A percentile compares a stretch with the other conserved stretches of the same genome.
These are phyloP conservation scores for Trypethelium eluteriae DNA, from an alignment of 495 filamentous ascomycete species.

Conservation along the genomic window DNA sequence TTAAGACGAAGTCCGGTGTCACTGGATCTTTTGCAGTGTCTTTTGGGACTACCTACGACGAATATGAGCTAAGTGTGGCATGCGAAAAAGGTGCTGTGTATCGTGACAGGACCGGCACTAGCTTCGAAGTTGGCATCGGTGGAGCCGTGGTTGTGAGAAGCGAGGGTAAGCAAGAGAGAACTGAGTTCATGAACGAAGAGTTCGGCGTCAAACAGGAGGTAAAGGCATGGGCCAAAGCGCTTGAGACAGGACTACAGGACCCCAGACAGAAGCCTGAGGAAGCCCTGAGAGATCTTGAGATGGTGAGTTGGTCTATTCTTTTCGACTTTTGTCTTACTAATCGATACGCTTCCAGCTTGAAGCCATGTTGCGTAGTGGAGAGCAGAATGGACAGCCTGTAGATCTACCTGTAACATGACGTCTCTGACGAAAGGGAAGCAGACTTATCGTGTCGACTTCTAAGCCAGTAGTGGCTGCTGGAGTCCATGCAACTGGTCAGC, in stretches of 20 bases:
- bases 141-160: background rate
- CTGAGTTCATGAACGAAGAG: slow-evolving; percentile 48
- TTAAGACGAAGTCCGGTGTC: slow-evolving; percentile 53
- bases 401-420: slow-evolving; percentile 14
- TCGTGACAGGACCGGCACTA: background rate
- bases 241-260: slow-evolving; percentile 45
- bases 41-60: slow-evolving; percentile 59
- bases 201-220: slow-evolving; percentile 62
- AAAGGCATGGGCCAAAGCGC: slow-evolving; percentile 53
- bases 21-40: slow-evolving; percentile 54
- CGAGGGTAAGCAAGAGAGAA: slow-evolving; percentile 14
- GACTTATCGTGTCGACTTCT: background rate
- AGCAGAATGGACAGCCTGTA: slow-evolving; percentile 45
- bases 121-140: background rate
- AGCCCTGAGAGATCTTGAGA: slow-evolving; percentile 61
- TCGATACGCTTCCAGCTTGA: slow-evolving; percentile 30
- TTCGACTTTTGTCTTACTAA: background rate
- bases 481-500: background rate
- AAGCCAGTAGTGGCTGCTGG: slow-evolving; percentile 14
- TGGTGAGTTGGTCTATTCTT: slow-evolving; percentile 38
- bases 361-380: slow-evolving; percentile 57
- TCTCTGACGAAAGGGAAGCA: background rate
- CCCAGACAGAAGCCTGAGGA: slow-evolving; percentile 54
- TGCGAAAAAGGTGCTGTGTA: slow-evolving; percentile 46
- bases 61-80: slow-evolving; percentile 43